These are phyloP conservation scores for Chaetomium tenue DNA, from an alignment of 495 filamentous ascomycete species.

Conservation along the genomic window DNA sequence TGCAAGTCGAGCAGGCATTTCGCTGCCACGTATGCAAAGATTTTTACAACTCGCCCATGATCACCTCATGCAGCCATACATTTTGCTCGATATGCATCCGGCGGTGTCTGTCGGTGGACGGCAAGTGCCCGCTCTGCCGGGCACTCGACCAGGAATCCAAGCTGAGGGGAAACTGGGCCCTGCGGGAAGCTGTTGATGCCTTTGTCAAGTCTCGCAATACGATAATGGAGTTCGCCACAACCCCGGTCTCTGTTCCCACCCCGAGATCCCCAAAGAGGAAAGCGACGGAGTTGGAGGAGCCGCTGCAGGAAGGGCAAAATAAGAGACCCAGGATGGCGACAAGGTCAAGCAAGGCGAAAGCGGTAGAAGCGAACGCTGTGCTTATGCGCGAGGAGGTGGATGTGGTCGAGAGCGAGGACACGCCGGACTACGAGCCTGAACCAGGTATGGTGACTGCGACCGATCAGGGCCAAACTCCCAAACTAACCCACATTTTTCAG, in stretches of 20 bases:
- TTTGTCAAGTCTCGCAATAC: slow-evolving; percentile 65
- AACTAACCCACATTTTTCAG: slow-evolving; percentile 41
- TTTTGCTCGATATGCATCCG: slow-evolving; percentile 97
- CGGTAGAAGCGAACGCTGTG: slow-evolving; percentile 37
- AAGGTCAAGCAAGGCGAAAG: slow-evolving; percentile 42
- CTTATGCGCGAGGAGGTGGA: slow-evolving; percentile 41
- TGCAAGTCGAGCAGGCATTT: slow-evolving; percentile 76
- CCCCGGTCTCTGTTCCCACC: slow-evolving; percentile 22
- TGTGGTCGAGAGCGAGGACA: slow-evolving; percentile 32
- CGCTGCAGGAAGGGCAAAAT: slow-evolving; percentile 29
- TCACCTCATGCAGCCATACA: slow-evolving; percentile 91
- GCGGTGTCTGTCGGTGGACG: slow-evolving; percentile 71
- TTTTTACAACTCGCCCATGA: slow-evolving; percentile 88
- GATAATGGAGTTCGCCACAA: slow-evolving; percentile 60
- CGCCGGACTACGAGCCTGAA: slow-evolving; percentile 32
- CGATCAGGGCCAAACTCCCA: no score
- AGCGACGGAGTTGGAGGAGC: slow-evolving; percentile 47
- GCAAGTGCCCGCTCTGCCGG: slow-evolving; percentile 84
- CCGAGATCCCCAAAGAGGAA: slow-evolving; percentile 50
- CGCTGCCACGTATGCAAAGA: slow-evolving; percentile 98
- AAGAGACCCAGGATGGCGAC: slow-evolving; percentile 51
- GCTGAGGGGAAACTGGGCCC: slow-evolving; percentile 74
- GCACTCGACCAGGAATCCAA: slow-evolving; percentile 74
- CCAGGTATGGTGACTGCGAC: slow-evolving; percentile 27
- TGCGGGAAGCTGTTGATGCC: slow-evolving; percentile 79